Base-by-base conservation (phyloP, 164 flowering plant species). In the Vitis rotundifolia region DNA sequence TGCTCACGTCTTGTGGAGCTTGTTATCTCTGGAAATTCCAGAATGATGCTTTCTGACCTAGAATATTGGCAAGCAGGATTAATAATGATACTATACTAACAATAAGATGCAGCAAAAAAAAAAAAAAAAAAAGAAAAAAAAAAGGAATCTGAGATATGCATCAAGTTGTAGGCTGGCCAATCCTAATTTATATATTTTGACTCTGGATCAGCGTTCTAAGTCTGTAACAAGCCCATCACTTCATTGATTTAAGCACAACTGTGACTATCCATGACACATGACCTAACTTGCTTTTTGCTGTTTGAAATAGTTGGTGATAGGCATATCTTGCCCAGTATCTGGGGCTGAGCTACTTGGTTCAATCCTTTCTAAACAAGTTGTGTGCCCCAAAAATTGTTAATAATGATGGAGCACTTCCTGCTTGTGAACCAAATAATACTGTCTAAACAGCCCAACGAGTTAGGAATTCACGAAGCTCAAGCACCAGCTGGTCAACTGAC, bases 11-110 rank as follows among this genome's bases (percentile, higher is more conserved):
- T 88, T 2, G 93, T 93, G 7, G 98, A 93, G 74, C 99, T 88
- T 63, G 95, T 89, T 66, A 91, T 67, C 87, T 96, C 99, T 3
- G 98, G 99, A 71, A 96, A 96, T 80, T 93, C 99, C 55, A 96
- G 72, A 11, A 96, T 78, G 11, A 93, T 55, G 31, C 79, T 76
- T 59, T 96, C 98, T 62, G 83, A 54, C 72, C 99, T 96, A 75
- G 52, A 79, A 80, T 67, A 53, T 57, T 51, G 11, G 13, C 11
- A 9, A 66, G 49, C 8, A 37, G 13, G 51, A 62, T 50, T 60
- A 15, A 50, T 12, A 63, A 18, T 5, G 18, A 9, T 51, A 49
- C 2, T 6, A 9, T 51, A 49, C 26, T 22, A 22, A 22, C 26
- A 22, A 22, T 22, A 22, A 1, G 26, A 22, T 22, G 26, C 26